Base-by-base conservation (phyloP, 2,329 filamentous ascomycete genomes). In the Ophiostoma australiae region DNA sequence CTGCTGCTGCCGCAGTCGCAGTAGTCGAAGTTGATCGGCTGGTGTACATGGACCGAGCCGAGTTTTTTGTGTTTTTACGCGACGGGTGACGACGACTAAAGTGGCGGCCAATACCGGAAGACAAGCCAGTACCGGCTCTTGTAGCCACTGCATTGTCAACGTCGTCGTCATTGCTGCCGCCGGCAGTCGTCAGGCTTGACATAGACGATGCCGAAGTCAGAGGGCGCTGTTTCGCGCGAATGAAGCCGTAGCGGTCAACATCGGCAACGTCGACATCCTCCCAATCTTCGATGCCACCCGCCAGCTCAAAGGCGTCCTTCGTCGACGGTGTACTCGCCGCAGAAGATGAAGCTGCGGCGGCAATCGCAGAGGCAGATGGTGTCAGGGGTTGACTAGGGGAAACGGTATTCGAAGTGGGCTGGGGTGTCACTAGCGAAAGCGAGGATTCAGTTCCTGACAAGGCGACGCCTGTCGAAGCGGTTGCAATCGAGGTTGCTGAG, bases 201-300 rank as follows among this genome's bases (percentile, higher is more conserved):
- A 81, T 82, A 7, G 65, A 13, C 5, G 67, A 61, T 10, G 55
- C 70, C 0, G 72, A 52, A 4, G 84, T 81, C 48, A 81, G 81
- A 3, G 44, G 68, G 20, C 81, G 82, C 27, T 81, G 82, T 63
- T 66, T 66, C 17, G 80, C 77, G 69, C 78, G 84, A 75, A 91
- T 91, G 79, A 91, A 91, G 72, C 89, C 89, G 76, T 90, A 91
- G 76, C 89, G 84, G 79, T 91, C 89, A 73, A 91, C 85, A 77
- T 88, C 85, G 68, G 81, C 82, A 41, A 84, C 86, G 70, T 87
- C 81, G 2, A 91, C 80, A 74, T 90, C 86, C 75, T 90, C 85
- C 88, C 87, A 90, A 76, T 91, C 88, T 77, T 91, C 89, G 27
- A 89, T 80, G 20, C 87, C 86, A 67, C 87, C 86, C 17, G 85